These are phyloP conservation scores for Trypanosoma brucei DNA, from an alignment of 208 protist species.

Conservation along the genomic window DNA sequence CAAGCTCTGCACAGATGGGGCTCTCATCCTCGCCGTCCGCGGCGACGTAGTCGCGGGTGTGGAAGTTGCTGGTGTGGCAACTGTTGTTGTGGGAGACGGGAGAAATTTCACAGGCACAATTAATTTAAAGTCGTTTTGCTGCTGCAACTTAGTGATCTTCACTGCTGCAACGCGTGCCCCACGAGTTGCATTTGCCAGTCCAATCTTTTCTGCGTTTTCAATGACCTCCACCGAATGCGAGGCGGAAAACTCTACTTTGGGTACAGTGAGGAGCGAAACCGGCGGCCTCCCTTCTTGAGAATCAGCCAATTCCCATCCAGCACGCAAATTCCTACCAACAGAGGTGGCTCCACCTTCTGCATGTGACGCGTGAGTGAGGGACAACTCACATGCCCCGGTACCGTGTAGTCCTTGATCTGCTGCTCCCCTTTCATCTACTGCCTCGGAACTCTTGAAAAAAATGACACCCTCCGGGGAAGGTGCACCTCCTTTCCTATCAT, in stretches of 20 bases:
- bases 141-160: not conserved
- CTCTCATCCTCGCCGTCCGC: not conserved
- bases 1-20: not conserved
- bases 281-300: not conserved
- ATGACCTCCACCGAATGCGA: not conserved
- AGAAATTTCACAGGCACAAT: no score
- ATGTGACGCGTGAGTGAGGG: no score
- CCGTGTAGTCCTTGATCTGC: not conserved
- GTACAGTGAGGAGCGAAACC: not conserved
- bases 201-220: constrained; percentile 1
- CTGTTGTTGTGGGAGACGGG: no score
- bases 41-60: not conserved
- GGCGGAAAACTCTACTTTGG: not conserved
- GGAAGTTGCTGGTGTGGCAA: no score
- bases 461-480: not conserved
- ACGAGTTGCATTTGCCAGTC: not conserved
- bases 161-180: not conserved
- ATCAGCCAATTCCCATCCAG: not conserved
- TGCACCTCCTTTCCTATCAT: not conserved
- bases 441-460: not conserved
- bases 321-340: no score
- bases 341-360: no score
- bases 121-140: not conserved
- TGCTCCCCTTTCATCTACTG: not conserved
- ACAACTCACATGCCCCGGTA: no score